Percentiles rank a stretch among this genome's conserved stretches.
Conservation (phyloP, 495 filamentous ascomycete species). For the Penicillium canariense region DNA sequence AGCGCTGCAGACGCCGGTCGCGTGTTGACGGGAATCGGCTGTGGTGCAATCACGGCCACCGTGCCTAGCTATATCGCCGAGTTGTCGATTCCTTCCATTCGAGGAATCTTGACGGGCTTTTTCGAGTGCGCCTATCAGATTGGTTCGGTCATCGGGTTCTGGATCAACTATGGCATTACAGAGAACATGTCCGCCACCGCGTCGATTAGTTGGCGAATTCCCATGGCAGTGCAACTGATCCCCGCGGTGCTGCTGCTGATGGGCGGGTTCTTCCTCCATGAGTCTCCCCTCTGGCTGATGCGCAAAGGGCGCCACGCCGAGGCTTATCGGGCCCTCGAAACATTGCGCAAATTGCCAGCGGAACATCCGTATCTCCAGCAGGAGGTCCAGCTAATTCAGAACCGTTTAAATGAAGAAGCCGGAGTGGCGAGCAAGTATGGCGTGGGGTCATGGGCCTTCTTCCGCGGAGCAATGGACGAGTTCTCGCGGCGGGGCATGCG, state of each 20-base stretch:
- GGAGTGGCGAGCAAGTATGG: not conserved
- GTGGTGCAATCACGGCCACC: conserved; percentile 64
- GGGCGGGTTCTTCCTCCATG: conserved; percentile 37
- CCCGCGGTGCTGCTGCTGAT: conserved; percentile 40
- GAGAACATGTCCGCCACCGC: conserved; percentile 6
- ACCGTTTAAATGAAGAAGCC: conserved; percentile 22
- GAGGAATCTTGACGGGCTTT: conserved; percentile 65
- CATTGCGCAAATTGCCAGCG: conserved; percentile 50
- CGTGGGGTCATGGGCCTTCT: not conserved
- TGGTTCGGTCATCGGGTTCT: conserved; percentile 61
- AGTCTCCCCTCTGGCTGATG: conserved; percentile 50
- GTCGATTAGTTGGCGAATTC: conserved; percentile 40
- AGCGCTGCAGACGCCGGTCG: conserved; percentile 57
- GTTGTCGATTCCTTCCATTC: conserved; percentile 66
- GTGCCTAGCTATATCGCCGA: conserved; percentile 72
- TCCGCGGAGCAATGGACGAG: conserved; percentile 26
- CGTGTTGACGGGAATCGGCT: conserved; percentile 61
- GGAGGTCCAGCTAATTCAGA: conserved; percentile 38
- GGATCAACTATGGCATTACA: conserved; percentile 45
- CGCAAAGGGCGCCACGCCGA: conserved; percentile 50
- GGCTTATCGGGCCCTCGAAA: conserved; percentile 50
- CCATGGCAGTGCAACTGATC: conserved; percentile 44
- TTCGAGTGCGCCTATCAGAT: conserved; percentile 64
- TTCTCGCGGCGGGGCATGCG: conserved; percentile 31
- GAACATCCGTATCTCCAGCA: conserved; percentile 53